Base-by-base conservation (phyloP, 345 rosid genomes). In the Aquilaria yunnanensis region DNA sequence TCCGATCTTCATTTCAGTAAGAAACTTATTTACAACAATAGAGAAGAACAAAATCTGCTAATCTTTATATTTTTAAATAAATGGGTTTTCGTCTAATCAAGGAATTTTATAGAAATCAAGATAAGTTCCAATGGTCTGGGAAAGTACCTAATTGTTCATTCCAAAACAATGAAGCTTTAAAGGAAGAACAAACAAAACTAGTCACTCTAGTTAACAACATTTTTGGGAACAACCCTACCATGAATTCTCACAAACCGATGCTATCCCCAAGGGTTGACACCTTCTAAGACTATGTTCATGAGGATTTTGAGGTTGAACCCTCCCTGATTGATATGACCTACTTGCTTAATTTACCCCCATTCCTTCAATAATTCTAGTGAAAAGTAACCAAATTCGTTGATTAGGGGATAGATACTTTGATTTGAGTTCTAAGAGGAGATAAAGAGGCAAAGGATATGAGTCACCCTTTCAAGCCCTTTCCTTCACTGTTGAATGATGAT, bases 331-430 rank as follows among this genome's bases (percentile, higher is more conserved):
- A 77, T 81, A 61, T 58, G 55, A 32, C 96, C 96, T n/a, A 87
- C 45, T 51, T 70, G 64, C 69, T 77, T 70, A 60, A 92, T 68
- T 56, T 86, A 63, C 0, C 23, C 97, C 98, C 82, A 92, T 75
- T 66, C 87, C 98, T 67, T 92, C 96, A 23, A 92, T 89, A 57
- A 89, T 90, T 13, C 94, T 96, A 0, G 94, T 92, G 74, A 92
- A 90, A 11, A 92, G 91, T 14, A 67, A 82, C 51, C 77, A 80
- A 57, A 82, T 72, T 41, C 46, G 78, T 58, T 37, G 63, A 49
- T 65, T 32, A 0, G 32, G 67, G 63, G 57, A 7, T 57, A 30
- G 46, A 53, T 67, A 56, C 64, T 58, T 57, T 32, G 61, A 50
- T 46, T 43, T 58, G 63, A 72, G 10, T 37, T 49, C 57, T 48